Base-by-base conservation (phyloP, 768 basidiomycete genomes). In the Leccinum subgranulosum region DNA sequence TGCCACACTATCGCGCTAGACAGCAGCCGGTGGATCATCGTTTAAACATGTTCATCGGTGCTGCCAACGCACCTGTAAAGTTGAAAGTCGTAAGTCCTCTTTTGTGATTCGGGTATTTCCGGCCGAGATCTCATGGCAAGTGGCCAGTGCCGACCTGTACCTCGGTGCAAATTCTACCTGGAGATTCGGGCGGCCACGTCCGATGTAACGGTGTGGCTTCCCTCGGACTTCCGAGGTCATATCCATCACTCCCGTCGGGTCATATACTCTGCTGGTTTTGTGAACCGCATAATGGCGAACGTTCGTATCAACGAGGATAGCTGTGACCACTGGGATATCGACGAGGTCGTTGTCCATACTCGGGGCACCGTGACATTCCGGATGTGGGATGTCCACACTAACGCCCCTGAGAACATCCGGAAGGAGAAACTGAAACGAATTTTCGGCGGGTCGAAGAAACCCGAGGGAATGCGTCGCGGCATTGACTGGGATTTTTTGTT, bases 401-500 rank as follows among this genome's bases (percentile, higher is more conserved):
- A 81, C 61, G 77, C 82, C 47, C 84, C 87, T 19, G 89, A 91
- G 69, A 82, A 80, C 48, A 56, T 74, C 48, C 81, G 80, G 55
- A 84, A 81, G 69, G 89, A 90, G 73, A 74, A 78, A 2, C 69
- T 85, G 61, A 86, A 82, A 68, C 79, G 87, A 49, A 76, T 88
- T 58, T 86, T 88, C 66, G 76, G 84, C 43, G 82, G 82, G 69
- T 55, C 66, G 33, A 82, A 77, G 64, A 86, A 79, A 68, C 73
- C 76, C 46, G 81, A 82, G 7, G 83, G 81, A 65, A 64, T 65
- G 29, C 62, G 75, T 43, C 57, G 55, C 3, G 62, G 66, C 46
- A 85, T 88, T 57, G 80, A 90, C 72, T 91, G 89, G 89, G 89
- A 91, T 69, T 90, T 87, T 71, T 74, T 91, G 56, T 78, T 91